Evolutionary conservation across 495 filamentous ascomycete genomes (phyloP).

Genomic region (Penicillium parvum): DNA sequence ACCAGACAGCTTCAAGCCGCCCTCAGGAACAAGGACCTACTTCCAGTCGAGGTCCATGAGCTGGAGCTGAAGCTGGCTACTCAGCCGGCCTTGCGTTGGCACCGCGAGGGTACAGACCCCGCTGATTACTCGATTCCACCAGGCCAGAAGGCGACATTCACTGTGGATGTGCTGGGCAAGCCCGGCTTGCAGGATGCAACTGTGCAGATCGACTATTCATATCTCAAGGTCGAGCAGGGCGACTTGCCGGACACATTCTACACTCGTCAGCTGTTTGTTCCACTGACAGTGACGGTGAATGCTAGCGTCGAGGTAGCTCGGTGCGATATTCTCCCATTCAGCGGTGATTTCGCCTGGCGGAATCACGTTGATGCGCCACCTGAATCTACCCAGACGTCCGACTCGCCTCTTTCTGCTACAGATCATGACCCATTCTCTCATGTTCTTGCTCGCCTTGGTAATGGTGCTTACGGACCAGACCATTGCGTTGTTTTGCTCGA

Average conservation of each 20-base stretch:
- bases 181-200: constrained; percentile 76
- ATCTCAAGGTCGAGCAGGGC: constrained; percentile 57
- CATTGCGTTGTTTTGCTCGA: constrained; percentile 81
- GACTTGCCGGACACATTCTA: constrained; percentile 72
- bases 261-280: constrained; percentile 76
- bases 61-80: constrained; percentile 71
- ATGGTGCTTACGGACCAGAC: constrained; percentile 46
- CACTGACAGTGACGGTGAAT: constrained; percentile 85
- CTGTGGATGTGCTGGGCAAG: constrained; percentile 80
- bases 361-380: constrained; percentile 27
- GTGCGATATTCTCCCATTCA: constrained; percentile 73
- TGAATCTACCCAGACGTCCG: constrained; percentile 6
- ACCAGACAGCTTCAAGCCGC: constrained; percentile 70
- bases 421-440: constrained; percentile 35
- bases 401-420: constrained; percentile 14
- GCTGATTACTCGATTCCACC: constrained; percentile 57
- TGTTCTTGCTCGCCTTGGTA: constrained; percentile 39
- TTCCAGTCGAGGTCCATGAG: constrained; percentile 76
- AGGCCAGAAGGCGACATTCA: constrained; percentile 65
- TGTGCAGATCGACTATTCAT: constrained; percentile 80
- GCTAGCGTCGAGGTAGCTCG: constrained; percentile 76
- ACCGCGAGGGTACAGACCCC: constrained; percentile 45
- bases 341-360: constrained; percentile 51
- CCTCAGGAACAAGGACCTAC: constrained; percentile 67
- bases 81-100: constrained; percentile 67